Evolutionary conservation across 139 green algal species (phyloP).

Genomic region (Raphidocelis subcapitata): DNA sequence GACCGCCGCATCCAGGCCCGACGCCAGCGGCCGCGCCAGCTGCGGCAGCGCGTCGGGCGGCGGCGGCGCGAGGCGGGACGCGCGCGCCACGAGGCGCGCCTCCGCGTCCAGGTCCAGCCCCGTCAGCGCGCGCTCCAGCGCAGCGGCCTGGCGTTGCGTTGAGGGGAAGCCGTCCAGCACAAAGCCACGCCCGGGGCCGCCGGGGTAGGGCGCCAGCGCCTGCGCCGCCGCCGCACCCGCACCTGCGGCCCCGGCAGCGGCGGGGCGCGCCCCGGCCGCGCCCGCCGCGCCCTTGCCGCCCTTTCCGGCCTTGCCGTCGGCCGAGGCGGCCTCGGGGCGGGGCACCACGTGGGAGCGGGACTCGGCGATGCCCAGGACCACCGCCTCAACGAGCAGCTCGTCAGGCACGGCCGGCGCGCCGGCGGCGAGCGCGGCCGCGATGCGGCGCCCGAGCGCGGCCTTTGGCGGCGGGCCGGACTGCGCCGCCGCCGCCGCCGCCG

Average conservation of each 20-base stretch:
- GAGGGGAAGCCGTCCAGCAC: slow-evolving; percentile 74
- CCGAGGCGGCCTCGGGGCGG: neutral
- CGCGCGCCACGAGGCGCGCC: slow-evolving; percentile 28
- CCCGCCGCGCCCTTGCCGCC: neutral
- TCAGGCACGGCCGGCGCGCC: slow-evolving; percentile 42
- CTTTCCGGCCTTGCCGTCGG: neutral
- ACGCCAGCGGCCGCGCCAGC: slow-evolving; percentile 37
- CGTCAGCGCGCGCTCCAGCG: slow-evolving; percentile 75
- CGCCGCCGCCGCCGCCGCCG: neutral
- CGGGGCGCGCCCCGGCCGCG: neutral
- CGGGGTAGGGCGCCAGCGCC: neutral
- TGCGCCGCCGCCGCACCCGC: neutral
- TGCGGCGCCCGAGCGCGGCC: slow-evolving; percentile 19
- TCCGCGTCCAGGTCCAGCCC: slow-evolving; percentile 70
- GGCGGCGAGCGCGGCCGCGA: slow-evolving; percentile 24
- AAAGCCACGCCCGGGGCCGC: slow-evolving; percentile 53
- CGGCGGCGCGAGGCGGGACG: slow-evolving; percentile 59
- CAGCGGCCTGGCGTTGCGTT: slow-evolving; percentile 48
- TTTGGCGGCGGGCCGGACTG: slow-evolving; percentile 8
- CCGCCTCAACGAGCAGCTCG: slow-evolving; percentile 34
- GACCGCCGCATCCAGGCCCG: slow-evolving; percentile 71
- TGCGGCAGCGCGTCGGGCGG: slow-evolving; percentile 43
- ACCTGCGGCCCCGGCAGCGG: neutral
- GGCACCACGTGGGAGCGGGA: neutral
- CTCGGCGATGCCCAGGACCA: slow-evolving; percentile 54